Evolutionary conservation across 1,139 yeast species (phyloP).

Genomic region (Geotrichum europaeum): DNA sequence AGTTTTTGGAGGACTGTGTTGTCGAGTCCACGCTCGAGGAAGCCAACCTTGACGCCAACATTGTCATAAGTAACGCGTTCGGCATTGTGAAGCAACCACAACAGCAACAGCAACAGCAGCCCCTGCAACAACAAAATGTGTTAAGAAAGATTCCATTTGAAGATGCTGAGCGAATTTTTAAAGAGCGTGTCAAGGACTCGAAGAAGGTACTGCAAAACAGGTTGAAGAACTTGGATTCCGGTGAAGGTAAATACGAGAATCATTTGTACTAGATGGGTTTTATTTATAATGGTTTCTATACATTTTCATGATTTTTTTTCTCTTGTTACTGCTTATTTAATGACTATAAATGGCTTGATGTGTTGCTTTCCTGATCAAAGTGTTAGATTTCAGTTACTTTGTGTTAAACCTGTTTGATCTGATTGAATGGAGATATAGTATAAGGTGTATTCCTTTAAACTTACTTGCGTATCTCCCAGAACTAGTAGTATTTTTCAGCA

Average conservation of each 20-base stretch:
- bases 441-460: background rate
- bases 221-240: conserved; percentile 7
- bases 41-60: conserved; percentile 7
- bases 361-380: background rate
- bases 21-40: conserved; percentile 13
- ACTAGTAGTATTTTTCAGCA: background rate
- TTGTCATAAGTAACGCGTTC: background rate
- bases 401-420: background rate
- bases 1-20: conserved; percentile 31
- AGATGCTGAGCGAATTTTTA: conserved; percentile 15
- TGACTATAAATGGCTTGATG: background rate
- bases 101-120: background rate
- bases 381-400: background rate
- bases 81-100: background rate
- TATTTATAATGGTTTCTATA: background rate
- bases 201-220: conserved; percentile 7
- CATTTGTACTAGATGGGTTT: conserved; percentile 9
- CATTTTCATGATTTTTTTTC: background rate
- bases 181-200: conserved; percentile 2
- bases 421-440: background rate
- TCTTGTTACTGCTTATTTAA: background rate
- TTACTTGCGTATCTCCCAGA: background rate
- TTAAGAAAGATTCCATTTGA: conserved; percentile 15
- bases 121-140: background rate
- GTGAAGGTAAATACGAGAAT: conserved; percentile 13